Conservation (phyloP, 352 stramenopile genomes). For the Pythium dissimile region DNA sequence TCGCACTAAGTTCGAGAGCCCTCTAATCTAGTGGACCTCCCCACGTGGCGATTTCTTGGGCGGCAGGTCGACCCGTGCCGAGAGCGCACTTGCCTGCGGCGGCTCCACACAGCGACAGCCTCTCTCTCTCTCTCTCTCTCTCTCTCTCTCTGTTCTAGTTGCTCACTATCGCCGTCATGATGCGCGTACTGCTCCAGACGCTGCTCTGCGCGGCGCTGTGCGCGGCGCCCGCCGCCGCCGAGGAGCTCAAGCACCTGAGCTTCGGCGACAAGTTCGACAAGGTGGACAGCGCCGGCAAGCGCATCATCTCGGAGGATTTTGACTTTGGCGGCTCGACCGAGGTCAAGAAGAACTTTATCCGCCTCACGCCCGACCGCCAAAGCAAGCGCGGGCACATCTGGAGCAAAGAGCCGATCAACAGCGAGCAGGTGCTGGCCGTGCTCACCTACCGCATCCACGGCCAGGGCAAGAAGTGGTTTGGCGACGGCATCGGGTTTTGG, state of each 20-base stretch:
- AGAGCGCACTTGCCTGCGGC: background rate
- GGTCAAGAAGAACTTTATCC: conserved; percentile 83
- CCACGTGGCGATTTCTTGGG: conserved; percentile 25
- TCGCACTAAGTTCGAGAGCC: conserved; percentile 2
- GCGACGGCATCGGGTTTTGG: conserved; percentile 73
- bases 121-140: background rate
- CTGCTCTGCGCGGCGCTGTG: conserved; percentile 25
- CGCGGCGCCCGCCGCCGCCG: conserved; percentile 10
- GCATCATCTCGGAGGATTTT: conserved; percentile 57
- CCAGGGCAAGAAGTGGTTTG: conserved; percentile 75
- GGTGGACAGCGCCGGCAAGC: conserved; percentile 46
- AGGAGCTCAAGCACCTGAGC: conserved; percentile 33
- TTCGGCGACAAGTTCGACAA: conserved; percentile 68
- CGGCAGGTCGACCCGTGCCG: background rate
- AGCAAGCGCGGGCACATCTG: conserved; percentile 79
- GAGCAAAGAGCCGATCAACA: conserved; percentile 42
- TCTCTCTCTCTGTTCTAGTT: background rate
- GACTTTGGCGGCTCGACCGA: conserved; percentile 55
- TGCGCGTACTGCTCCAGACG: conserved; percentile 13
- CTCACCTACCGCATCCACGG: conserved; percentile 76
- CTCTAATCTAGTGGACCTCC: conserved; percentile 15
- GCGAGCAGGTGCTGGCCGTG: conserved; percentile 52
- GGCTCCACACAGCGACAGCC: background rate
- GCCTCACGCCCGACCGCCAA: conserved; percentile 74
- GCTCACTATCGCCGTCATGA: too few relatives aligned